Evolutionary conservation across 148 eudicot genomes (phyloP).

Genomic region (Amaranthus palmeri): DNA sequence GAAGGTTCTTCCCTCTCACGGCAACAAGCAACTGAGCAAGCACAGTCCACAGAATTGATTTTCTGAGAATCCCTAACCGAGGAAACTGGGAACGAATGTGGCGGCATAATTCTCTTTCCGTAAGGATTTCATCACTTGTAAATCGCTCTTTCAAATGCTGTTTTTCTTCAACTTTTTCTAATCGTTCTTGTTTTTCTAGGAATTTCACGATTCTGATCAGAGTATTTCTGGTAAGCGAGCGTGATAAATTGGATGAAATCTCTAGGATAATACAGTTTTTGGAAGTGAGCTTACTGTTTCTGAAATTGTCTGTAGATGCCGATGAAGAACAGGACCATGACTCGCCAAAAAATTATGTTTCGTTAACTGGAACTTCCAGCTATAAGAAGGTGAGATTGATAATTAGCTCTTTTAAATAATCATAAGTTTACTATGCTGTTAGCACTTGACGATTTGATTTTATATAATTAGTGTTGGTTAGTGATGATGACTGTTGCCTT

Average conservation of each 20-base stretch:
- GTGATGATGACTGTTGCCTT: no score
- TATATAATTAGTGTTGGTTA: neutral
- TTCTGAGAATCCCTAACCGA: no score
- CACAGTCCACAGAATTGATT: no score
- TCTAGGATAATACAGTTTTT: neutral
- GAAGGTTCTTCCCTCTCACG: no score
- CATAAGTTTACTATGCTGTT: neutral
- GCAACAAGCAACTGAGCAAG: no score
- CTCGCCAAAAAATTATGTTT: conserved; percentile 31
- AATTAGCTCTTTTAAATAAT: neutral
- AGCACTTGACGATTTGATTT: neutral
- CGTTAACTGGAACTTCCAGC: conserved; percentile 37
- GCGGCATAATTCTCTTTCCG: no score
- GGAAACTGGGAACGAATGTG: no score
- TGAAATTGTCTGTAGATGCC: conserved; percentile 31
- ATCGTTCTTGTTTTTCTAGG: conserved; percentile 16
- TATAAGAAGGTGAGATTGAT: conserved; percentile 32
- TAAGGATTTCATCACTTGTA: no score
- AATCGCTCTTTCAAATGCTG: no score
- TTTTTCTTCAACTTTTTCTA: neutral
- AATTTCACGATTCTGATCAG: conserved; percentile 50
- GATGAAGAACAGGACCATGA: conserved; percentile 39
- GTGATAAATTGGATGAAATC: neutral
- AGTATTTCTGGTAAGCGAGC: conserved; percentile 54
- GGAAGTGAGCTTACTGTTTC: neutral